Evolutionary conservation across 1,284 basidiomycete species (phyloP), one percentile per base, ranked within the genome.

Genomic region (Sporisorium scitamineum): DNA sequence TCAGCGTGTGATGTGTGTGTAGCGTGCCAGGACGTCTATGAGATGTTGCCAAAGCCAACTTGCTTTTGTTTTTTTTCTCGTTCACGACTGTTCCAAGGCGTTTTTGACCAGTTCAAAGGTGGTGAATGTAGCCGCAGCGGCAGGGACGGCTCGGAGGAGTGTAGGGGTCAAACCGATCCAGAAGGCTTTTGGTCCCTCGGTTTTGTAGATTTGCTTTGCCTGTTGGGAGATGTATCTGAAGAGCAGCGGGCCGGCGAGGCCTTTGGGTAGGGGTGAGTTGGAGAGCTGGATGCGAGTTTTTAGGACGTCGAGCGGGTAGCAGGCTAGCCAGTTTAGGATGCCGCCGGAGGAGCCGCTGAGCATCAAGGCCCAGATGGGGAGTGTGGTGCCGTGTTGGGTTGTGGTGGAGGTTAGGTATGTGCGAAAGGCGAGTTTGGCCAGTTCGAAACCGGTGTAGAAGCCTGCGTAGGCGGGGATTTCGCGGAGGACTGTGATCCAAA

Each of bases 381-480:
- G 74, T 0, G 54, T 61, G 61, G 58, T 55, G 0, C 45, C 59
- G 16, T 39, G 34, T 2, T 55, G 44, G 2, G 62, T 64, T 14
- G 41, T 51, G 22, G 32, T 41, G 10, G 52, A 60, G 42, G 68
- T 70, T 27, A 88, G 84, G 61, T 80, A 86, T 55, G 88, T 85
- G 58, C 88, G 86, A 79, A 97, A 94, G 61, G 89, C 87, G 14
- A 94, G 90, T 87, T 95, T 97, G 8, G 92, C 90, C 62, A 90
- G 92, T 86, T 97, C 96, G 85, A 94, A 99, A 0, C 91, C 94
- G 61, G 90, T 91, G 80, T 94, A 94, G 70, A 84, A 85, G 24
- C 93, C 94, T 44, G 95, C 94, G 83, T 97, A 97, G 8, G 94
- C 95, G 4, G 95, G 95, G 48, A 97, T 94, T 86, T 98, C 96